Conservation (phyloP, 257 asterid genomes). For the Salvia hispanica region DNA sequence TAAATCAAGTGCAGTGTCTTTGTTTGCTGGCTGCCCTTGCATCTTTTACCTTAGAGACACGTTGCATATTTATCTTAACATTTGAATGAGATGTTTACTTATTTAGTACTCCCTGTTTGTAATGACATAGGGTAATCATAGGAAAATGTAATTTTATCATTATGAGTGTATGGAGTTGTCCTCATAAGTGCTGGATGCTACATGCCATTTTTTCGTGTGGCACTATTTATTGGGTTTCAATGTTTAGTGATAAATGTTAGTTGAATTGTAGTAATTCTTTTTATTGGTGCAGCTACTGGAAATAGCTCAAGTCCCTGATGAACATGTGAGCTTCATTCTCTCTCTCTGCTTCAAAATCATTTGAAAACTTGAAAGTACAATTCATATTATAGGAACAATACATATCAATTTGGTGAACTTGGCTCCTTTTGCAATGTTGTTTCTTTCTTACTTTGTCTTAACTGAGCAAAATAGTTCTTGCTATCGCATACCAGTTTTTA, state of each 20-base stretch:
- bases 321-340: conserved; percentile 59
- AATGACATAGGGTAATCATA: not conserved
- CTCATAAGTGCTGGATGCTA: conserved; percentile 21
- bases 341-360: not conserved
- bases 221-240: not conserved
- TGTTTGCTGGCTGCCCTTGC: conserved; percentile 16
- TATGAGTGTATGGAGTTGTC: not conserved
- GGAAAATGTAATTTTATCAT: not conserved
- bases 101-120: conserved; percentile 6
- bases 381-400: conserved; percentile 6
- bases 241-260: conserved; percentile 18
- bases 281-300: conserved; percentile 84
- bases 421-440: not conserved
- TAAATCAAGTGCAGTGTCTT: conserved; percentile 2
- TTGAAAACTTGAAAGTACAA: not conserved
- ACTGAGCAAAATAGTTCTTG: not conserved
- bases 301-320: conserved; percentile 97
- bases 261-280: conserved; percentile 18
- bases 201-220: not conserved
- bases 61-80: not conserved
- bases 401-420: conserved; percentile 16
- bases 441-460: conserved; percentile 7
- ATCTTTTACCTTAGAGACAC: not conserved
- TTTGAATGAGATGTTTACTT: conserved; percentile 8
- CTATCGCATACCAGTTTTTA: conserved; percentile 6